phyloP scores from a whole-genome alignment of 2,329 filamentous ascomycete species.

The Amesomyces nigricolor region DNA sequence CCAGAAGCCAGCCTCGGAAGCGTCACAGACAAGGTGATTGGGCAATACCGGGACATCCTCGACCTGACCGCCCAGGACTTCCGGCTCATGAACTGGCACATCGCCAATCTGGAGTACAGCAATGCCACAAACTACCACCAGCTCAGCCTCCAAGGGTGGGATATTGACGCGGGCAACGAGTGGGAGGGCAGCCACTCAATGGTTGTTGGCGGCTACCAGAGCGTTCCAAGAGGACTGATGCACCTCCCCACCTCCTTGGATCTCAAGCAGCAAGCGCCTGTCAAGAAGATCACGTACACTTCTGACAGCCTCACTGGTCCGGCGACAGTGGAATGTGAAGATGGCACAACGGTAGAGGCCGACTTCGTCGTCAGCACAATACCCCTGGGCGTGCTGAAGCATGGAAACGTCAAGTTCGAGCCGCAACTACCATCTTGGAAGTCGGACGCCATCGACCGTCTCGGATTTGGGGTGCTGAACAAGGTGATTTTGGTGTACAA shows the following conservation, averaged over 20 bases:
- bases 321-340: conserved; percentile 65
- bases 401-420: conserved; percentile 75
- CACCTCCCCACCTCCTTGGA: conserved; percentile 71
- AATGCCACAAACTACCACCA: conserved; percentile 85
- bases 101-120: conserved; percentile 96
- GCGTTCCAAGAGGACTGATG: conserved; percentile 81
- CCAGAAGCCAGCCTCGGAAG: conserved; percentile 73
- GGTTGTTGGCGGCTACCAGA: conserved; percentile 89
- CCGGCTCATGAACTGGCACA: conserved; percentile 92
- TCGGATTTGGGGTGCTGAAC: conserved; percentile 92
- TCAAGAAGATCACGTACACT: conserved; percentile 66
- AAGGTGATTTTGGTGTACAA: conserved; percentile 92
- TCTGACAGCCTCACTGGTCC: conserved; percentile 40
- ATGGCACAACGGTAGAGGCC: conserved; percentile 72
- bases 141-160: conserved; percentile 86
- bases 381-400: conserved; percentile 85
- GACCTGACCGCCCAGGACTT: conserved; percentile 82
- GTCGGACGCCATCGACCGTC: conserved; percentile 66
- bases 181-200: conserved; percentile 94
- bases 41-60: conserved; percentile 77
- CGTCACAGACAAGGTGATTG: conserved; percentile 88
- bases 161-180: conserved; percentile 95
- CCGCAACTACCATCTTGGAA: conserved; percentile 89
- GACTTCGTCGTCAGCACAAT: conserved; percentile 88
- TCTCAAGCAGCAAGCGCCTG: conserved; percentile 65